Evolutionary conservation across 495 filamentous ascomycete species (phyloP).

Genomic region (Hypoxylon subgilvum): DNA sequence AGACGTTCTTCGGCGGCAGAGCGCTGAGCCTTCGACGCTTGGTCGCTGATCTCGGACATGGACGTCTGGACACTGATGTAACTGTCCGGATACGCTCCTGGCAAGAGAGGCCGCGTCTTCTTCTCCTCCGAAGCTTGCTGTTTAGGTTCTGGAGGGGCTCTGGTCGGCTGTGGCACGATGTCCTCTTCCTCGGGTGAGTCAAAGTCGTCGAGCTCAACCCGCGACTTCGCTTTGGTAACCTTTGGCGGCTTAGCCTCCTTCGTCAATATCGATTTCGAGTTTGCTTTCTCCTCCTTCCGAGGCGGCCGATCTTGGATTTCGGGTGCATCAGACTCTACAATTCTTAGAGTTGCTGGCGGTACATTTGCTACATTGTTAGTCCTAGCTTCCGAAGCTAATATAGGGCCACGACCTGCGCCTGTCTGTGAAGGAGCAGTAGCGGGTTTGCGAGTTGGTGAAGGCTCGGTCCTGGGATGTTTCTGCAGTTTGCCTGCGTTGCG

Average conservation of each 20-base stretch:
- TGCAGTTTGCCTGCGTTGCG: constrained; percentile 75
- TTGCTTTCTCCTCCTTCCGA: constrained; percentile 42
- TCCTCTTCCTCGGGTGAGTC: constrained; percentile 55
- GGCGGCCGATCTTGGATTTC: constrained; percentile 46
- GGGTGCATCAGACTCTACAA: constrained; percentile 62
- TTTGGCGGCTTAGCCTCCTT: constrained; percentile 57
- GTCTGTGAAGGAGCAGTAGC: constrained; percentile 26
- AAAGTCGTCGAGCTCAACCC: constrained; percentile 58
- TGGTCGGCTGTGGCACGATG: constrained; percentile 36
- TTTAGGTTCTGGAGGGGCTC: constrained; percentile 31
- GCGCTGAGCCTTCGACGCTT: constrained; percentile 25
- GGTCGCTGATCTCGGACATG: constrained; percentile 31
- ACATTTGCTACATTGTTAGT: constrained; percentile 52
- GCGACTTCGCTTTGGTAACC: constrained; percentile 56
- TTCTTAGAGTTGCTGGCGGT: constrained; percentile 62
- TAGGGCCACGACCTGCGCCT: constrained; percentile 38
- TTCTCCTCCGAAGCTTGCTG: constrained; percentile 27
- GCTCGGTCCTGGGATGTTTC: constrained; percentile 64
- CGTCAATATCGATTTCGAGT: constrained; percentile 33
- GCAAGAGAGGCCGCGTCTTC: constrained; percentile 26
- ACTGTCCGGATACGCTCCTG: constrained; percentile 50
- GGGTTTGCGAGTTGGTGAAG: constrained; percentile 58
- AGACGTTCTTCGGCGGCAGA: constrained; percentile 54
- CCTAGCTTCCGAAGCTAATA: constrained; percentile 44
- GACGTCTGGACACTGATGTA: constrained; percentile 41